Evolutionary conservation across 2,329 filamentous ascomycete species (phyloP), one percentile per base, ranked within the genome.

Genomic region (Trichophyton rubrum): DNA sequence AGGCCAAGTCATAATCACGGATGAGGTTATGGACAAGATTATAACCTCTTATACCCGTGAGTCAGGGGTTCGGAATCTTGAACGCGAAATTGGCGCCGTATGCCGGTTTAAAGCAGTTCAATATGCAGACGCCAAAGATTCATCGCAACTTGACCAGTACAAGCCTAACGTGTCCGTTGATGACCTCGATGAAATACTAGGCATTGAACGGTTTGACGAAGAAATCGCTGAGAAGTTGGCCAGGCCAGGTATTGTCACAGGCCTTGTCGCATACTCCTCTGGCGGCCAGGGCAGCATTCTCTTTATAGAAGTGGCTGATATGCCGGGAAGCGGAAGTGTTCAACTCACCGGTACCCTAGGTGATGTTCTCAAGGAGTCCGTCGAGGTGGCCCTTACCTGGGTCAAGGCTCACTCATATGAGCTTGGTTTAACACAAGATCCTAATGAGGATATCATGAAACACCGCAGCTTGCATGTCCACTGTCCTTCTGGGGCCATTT

Each of bases 31-130:
- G 61, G 90, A 92, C 73, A 95, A 95, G 73, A 90, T 96, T 66
- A 97, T 97, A 68, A 93, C 93, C 68, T 87, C 88, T 30, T 99
- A 99, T 78, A 99, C 93, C 45, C 90, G 92, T 64, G 93, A 99
- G 75, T 89, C 92, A 59, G 93, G 93, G 45, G 93, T 99, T 35
- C 90, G 93, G 67, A 97, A 95, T 69, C 82, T 99, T 22, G 93
- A 99, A 75, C 88, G 93, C 63, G 93, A 99, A 74, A 87, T 99
- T 67, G 92, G 92, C 45, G 89, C 89, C 15, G 90, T 99, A 43
- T 96, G 93, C 73, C 89, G 93, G 63, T 87, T 88, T 67, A 96
- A 96, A 77, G 93, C 93, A 2, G 93, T 99, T 20, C 88, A 97
- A 73, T 97, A 85, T 73, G 89, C 93, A 51, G 91, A 96, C 70